Conservation (phyloP, 2,329 filamentous ascomycete genomes). For the Orbilia ellipsospora region DNA sequence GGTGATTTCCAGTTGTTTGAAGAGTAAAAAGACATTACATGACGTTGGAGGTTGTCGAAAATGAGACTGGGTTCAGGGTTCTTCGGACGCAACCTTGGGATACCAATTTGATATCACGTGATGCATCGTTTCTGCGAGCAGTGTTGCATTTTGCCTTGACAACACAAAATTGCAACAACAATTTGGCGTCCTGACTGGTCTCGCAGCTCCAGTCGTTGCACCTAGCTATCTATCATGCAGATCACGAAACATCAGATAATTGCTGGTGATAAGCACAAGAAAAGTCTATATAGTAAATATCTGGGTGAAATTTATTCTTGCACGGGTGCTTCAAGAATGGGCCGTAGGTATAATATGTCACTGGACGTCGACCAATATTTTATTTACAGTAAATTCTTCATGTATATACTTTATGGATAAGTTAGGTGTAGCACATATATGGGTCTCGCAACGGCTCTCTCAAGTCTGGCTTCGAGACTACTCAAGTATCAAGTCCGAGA, state of each 20-base stretch:
- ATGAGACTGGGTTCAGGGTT: conserved; percentile 9
- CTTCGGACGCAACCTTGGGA: background rate
- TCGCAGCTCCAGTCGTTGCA: background rate
- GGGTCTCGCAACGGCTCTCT: too few species aligned
- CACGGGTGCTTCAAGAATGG: too few species aligned
- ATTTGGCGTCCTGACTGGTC: background rate
- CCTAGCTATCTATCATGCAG: background rate
- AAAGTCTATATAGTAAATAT: too few species aligned
- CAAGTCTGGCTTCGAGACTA: too few species aligned
- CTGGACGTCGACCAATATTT: too few species aligned
- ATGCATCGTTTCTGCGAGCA: background rate
- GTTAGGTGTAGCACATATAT: too few species aligned
- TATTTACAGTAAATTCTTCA: too few species aligned
- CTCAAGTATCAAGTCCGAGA: too few species aligned
- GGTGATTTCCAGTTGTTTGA: background rate
- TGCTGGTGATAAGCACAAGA: too few species aligned
- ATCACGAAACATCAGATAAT: background rate
- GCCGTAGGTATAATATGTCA: too few species aligned
- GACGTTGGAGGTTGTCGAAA: conserved; percentile 10
- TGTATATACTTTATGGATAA: too few species aligned
- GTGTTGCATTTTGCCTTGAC: conserved; percentile 32
- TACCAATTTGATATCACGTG: conserved; percentile 48
- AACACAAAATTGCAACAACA: background rate
- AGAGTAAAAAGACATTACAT: conserved; percentile 22
- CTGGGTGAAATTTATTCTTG: too few species aligned